Evolutionary conservation across 2,329 filamentous ascomycete species (phyloP).

Genomic region (Aaosphaeria arxii): DNA sequence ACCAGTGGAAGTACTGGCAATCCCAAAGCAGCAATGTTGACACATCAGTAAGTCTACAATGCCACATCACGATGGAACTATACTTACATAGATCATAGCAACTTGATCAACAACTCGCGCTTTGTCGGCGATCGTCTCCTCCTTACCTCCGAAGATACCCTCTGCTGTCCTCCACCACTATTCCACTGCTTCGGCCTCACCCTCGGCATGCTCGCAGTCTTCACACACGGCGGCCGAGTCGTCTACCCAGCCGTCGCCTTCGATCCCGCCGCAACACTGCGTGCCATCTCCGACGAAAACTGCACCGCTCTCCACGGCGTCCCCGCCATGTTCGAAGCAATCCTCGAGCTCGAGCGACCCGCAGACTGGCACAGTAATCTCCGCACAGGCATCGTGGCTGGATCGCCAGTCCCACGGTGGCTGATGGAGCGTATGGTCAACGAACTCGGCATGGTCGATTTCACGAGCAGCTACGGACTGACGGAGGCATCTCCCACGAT

Average conservation of each 20-base stretch:
- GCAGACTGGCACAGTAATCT: constrained; percentile 46
- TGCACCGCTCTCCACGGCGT: constrained; percentile 75
- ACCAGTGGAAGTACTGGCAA: constrained; percentile 38
- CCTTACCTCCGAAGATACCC: constrained; percentile 60
- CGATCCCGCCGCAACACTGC: constrained; percentile 63
- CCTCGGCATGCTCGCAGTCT: constrained; percentile 67
- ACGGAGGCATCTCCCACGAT: constrained; percentile 78
- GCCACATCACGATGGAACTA: background rate
- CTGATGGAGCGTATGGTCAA: constrained; percentile 71
- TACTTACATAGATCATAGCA: constrained; percentile 16
- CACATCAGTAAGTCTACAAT: constrained; percentile 29
- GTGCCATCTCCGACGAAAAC: constrained; percentile 53
- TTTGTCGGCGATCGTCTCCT: constrained; percentile 67
- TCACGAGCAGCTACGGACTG: constrained; percentile 56
- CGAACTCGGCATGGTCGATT: constrained; percentile 72
- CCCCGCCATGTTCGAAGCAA: constrained; percentile 78
- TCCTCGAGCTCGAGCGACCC: constrained; percentile 50
- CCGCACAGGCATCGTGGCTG: constrained; percentile 75
- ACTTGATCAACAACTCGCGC: constrained; percentile 39
- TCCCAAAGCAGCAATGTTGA: constrained; percentile 39
- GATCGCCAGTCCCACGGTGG: constrained; percentile 70
- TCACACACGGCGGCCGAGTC: constrained; percentile 74
- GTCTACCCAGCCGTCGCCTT: constrained; percentile 76
- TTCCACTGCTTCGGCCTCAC: constrained; percentile 87
- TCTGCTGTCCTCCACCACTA: constrained; percentile 79